Evolutionary conservation across 495 filamentous ascomycete species (phyloP), one percentile per base, ranked within the genome.

Genomic region (Neurospora sublineolata): DNA sequence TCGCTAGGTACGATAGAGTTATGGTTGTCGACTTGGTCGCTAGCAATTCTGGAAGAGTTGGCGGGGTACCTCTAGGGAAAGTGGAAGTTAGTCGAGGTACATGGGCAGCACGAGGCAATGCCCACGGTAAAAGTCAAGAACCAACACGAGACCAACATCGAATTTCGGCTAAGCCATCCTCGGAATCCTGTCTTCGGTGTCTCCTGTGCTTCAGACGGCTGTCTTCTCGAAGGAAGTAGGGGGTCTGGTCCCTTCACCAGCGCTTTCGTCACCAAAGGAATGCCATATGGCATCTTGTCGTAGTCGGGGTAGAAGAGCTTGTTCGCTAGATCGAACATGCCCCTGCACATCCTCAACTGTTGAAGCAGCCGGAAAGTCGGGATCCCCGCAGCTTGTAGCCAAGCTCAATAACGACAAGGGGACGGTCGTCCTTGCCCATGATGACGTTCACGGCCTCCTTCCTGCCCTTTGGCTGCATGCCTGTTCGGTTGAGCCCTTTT

Each of bases 381-480:
- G 33, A 33, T 33, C 33, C 30, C 33, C 33, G 33, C 33, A 33
- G 33, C 33, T 33, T 33, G 33, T 33, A 33, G 4, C 33, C 33
- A 33, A 33, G 33, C 33, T 52, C 95, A 76, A 94, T 91, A 69
- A 99, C 88, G 73, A 97, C 95, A 72, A 99, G 88, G 11, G 98
- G 91, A 69, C 94, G 93, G 84, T 97, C 93, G 77, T 90, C 89
- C 16, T 79, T 81, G 70, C 86, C 87, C 79, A 91, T 93, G 72
- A 98, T 92, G 79, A 97, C 91, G 30, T 89, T 84, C 71, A 93
- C 86, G 73, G 93, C 91, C 76, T 97, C 92, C 74, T 86, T 87
- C 71, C 95, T 93, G 74, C 93, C 95, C 75, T 36, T 36, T 36
- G 33, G 33, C 33, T 36, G 33, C 33, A 0, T 36, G 33, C 4